Conservation (phyloP, 306 rosid genomes). For the Inga oerstediana region DNA sequence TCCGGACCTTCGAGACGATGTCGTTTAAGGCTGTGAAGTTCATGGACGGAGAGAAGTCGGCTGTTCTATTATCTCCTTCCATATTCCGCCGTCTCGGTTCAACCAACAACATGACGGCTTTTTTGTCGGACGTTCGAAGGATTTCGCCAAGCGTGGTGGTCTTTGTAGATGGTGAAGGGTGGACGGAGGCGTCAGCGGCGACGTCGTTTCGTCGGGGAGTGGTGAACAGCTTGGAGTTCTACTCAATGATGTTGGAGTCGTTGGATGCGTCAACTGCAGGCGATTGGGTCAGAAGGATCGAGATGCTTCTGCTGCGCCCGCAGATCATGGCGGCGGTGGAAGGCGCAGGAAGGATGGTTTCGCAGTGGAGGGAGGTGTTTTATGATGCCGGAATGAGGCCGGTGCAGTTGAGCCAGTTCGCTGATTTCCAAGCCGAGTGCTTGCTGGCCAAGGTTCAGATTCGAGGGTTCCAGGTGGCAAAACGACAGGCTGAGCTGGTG, state of each 20-base stretch:
- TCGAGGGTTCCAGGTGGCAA: conserved; percentile 86
- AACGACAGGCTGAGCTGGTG: conserved; percentile 84
- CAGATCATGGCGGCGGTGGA: conserved; percentile 72
- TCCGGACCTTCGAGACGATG: conserved; percentile 57
- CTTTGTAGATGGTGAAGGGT: conserved; percentile 75
- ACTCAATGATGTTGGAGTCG: conserved; percentile 76
- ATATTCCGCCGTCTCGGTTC: conserved; percentile 65
- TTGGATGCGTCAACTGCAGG: conserved; percentile 62
- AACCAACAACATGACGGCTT: conserved; percentile 32
- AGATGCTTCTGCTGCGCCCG: conserved; percentile 60
- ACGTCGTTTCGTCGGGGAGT: conserved; percentile 73
- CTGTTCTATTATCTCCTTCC: conserved; percentile 65
- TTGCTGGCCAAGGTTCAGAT: conserved; percentile 74
- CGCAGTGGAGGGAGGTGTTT: conserved; percentile 73
- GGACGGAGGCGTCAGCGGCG: conserved; percentile 49
- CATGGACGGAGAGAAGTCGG: conserved; percentile 73
- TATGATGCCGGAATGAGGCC: conserved; percentile 82
- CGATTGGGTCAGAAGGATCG: conserved; percentile 70
- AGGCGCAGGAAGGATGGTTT: conserved; percentile 51
- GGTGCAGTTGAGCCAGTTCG: conserved; percentile 85
- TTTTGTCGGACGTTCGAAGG: conserved; percentile 58
- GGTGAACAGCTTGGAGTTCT: conserved; percentile 64
- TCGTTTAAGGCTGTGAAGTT: conserved; percentile 71
- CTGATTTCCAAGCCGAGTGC: conserved; percentile 85
- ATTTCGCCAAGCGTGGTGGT: conserved; percentile 66